Percentiles rank a stretch among this genome's conserved stretches.
Evolutionary conservation across 176 grass and related monocot genomes (phyloP).

Genomic region (Elaeis guineensis): DNA sequence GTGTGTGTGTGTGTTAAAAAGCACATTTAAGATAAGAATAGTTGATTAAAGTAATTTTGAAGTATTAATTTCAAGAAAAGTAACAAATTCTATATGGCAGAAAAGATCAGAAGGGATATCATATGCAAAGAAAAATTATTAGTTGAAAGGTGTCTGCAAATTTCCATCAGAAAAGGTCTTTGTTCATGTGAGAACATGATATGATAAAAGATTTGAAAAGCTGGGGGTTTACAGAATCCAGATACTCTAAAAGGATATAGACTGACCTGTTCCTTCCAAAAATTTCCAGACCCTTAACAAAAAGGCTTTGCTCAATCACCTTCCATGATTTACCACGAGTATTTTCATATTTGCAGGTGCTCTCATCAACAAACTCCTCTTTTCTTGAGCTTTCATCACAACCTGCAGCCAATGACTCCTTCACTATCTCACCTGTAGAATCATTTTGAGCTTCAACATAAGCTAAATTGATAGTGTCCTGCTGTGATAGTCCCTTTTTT

Average conservation of each 20-base stretch:
- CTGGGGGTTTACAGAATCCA: too few species aligned
- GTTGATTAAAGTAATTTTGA: too few species aligned
- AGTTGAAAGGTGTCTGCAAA: too few species aligned
- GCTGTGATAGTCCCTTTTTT: constrained; percentile 31
- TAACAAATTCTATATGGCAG: too few species aligned
- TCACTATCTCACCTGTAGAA: constrained; percentile 38
- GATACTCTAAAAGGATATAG: neutral
- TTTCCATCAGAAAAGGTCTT: too few species aligned
- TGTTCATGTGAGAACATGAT: too few species aligned
- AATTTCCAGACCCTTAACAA: constrained; percentile 88
- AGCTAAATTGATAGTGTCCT: constrained; percentile 32
- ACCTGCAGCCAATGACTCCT: constrained; percentile 35
- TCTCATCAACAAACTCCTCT: constrained; percentile 70
- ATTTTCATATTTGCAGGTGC: constrained; percentile 46
- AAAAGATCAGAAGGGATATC: too few species aligned
- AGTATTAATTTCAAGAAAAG: too few species aligned
- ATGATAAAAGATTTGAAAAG: too few species aligned
- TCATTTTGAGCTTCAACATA: constrained; percentile 43
- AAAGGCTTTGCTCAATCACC: constrained; percentile 76
- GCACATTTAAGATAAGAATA: too few species aligned
- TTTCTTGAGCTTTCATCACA: constrained; percentile 50
- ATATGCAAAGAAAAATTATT: too few species aligned
- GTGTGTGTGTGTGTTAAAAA: too few species aligned
- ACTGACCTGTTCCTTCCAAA: constrained; percentile 82
- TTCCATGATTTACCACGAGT: constrained; percentile 50